A percentile compares a stretch with the other conserved stretches of the same genome.
Evolutionary conservation across 129 eudicot species (phyloP).

Genomic region (Ambrosia artemisiifolia): DNA sequence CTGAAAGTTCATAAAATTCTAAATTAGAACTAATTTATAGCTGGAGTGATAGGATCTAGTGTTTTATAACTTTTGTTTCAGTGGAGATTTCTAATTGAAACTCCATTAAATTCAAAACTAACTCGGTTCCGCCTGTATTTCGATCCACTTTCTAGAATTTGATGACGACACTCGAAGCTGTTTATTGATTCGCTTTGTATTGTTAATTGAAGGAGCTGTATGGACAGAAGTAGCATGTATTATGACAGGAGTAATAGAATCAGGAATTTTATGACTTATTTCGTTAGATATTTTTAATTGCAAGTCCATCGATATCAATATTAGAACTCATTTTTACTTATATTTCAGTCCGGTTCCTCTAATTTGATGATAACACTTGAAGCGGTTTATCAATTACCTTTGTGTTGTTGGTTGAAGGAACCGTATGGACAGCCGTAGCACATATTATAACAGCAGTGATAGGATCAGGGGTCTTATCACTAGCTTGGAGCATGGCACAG

Average conservation of each 20-base stretch:
- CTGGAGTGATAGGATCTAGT: constrained; percentile 64
- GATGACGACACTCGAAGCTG: not conserved
- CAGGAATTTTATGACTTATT: not conserved
- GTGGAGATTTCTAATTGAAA: not conserved
- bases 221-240: not conserved
- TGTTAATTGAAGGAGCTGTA: constrained; percentile 38
- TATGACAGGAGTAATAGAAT: too few species aligned
- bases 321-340: not conserved
- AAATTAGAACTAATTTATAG: too few species aligned
- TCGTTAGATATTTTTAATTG: not conserved
- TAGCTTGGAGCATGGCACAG: constrained; percentile 84
- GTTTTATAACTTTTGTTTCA: not conserved
- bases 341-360: not conserved
- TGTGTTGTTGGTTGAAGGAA: constrained; percentile 7
- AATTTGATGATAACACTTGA: not conserved
- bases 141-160: not conserved
- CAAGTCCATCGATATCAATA: too few species aligned
- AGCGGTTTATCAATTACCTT: not conserved
- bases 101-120: not conserved
- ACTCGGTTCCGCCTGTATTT: not conserved
- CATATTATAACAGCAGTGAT: constrained; percentile 84
- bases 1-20: constrained; percentile 37
- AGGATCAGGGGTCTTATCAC: constrained; percentile 85
- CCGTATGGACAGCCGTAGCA: constrained; percentile 71
- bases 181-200: not conserved